These are phyloP conservation scores for Proliferodiscus dingleyae DNA, from an alignment of 2,329 filamentous ascomycete species.

Conservation along the genomic window DNA sequence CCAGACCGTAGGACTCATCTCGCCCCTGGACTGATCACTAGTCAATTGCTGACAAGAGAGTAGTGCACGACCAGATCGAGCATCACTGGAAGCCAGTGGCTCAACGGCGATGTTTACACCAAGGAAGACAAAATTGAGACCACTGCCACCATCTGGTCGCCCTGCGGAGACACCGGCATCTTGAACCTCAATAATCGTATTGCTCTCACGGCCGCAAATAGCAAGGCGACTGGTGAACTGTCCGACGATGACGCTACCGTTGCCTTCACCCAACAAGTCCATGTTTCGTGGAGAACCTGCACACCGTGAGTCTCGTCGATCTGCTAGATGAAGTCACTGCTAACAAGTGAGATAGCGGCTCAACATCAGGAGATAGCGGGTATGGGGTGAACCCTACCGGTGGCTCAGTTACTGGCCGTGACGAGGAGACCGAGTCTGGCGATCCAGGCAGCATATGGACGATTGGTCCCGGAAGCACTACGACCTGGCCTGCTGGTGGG, in stretches of 20 bases:
- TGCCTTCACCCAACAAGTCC: slow-evolving; percentile 16
- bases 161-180: slow-evolving; percentile 19
- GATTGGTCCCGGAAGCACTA: background rate
- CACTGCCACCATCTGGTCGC: slow-evolving; percentile 18
- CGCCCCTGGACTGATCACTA: too few species aligned
- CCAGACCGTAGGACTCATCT: slow-evolving; percentile 7
- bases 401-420: too few species aligned
- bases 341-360: too few species aligned
- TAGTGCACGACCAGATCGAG: slow-evolving; percentile 17
- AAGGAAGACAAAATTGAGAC: slow-evolving; percentile 17
- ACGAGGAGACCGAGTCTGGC: too few species aligned
- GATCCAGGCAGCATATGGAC: too few species aligned
- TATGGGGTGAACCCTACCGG: background rate
- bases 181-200: slow-evolving; percentile 22
- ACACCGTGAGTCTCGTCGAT: background rate
- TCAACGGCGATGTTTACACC: slow-evolving; percentile 17
- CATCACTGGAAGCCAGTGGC: slow-evolving; percentile 16
- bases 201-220: slow-evolving; percentile 9
- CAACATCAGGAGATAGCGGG: too few species aligned
- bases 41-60: background rate
- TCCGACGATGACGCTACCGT: slow-evolving; percentile 22
- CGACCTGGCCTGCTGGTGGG: background rate
- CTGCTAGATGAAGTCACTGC: too few species aligned
- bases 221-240: slow-evolving; percentile 10
- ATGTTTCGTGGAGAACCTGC: slow-evolving; percentile 15